Conservation (phyloP, 192 early-diverging fungal genomes). For the Helicostylum pulchrum region DNA sequence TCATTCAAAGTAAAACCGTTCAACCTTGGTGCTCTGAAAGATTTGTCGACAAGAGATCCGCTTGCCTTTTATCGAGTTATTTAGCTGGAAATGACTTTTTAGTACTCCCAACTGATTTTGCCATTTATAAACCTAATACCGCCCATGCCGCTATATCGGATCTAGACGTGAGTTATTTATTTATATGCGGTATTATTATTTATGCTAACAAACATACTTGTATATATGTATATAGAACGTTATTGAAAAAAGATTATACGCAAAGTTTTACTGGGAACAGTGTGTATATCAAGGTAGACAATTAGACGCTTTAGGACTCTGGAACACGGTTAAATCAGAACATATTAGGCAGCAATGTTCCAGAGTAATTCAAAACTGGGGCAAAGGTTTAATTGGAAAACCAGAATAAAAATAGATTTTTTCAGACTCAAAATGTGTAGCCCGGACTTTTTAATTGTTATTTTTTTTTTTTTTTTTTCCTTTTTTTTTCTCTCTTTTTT, state of each 20-base stretch:
- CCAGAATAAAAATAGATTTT: conserved; percentile 24
- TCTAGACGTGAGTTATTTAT: conserved; percentile 36
- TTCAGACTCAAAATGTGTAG: too few species aligned
- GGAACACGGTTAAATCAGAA: conserved; percentile 45
- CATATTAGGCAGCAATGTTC: conserved; percentile 39
- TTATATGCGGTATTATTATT: background rate
- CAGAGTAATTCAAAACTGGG: conserved; percentile 36
- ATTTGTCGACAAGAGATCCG: conserved; percentile 54
- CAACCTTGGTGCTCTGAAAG: conserved; percentile 56
- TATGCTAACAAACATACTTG: conserved; percentile 3
- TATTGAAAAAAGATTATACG: conserved; percentile 53
- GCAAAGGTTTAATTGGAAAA: conserved; percentile 34
- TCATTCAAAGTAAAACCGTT: conserved; percentile 45
- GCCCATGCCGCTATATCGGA: conserved; percentile 29
- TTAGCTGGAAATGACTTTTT: conserved; percentile 52
- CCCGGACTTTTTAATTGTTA: background rate
- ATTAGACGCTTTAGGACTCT: conserved; percentile 46
- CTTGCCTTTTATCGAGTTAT: conserved; percentile 51
- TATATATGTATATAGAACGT: conserved; percentile 35
- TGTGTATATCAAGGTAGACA: conserved; percentile 57
- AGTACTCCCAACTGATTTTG: conserved; percentile 49
- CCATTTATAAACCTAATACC: conserved; percentile 24
- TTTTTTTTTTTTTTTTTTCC: background rate
- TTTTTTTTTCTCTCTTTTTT: too few species aligned
- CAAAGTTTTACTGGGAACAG: conserved; percentile 54